Evolutionary conservation across 352 stramenopile species (phyloP), one percentile per base, ranked within the genome.

Genomic region (Phytopythium mirpurense): DNA sequence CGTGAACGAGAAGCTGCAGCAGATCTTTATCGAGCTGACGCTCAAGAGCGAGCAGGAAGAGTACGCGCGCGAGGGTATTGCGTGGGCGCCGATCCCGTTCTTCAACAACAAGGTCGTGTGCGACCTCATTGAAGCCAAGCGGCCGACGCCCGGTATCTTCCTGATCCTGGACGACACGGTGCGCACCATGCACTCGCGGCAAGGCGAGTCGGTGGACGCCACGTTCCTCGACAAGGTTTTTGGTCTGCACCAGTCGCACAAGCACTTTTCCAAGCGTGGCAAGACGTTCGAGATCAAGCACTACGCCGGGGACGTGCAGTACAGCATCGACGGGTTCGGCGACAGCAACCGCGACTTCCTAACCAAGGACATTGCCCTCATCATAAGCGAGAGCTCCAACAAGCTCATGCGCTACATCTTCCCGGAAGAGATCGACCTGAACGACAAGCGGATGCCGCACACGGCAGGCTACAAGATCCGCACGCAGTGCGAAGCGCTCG

Each of bases 21-120:
- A 93, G 52, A 88, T 89, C 53, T 93, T 90, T 49, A 76, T 88
- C 5, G 78, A 89, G 58, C 84, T 97, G 40, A 93, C 97, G 51
- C 83, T 98, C 26, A 98, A 98, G 69, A 87, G 94, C 2, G 85
- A 94, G 21, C 81, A 96, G 57, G 65, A 84, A 19, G 86, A 96
- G 59, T 96, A 96, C 69, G 88, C 96, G 60, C 82, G 95, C 45
- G 89, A 97, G 54, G 90, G 90, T 41, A 97, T 97, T 41, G 78
- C 85, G 47, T 97, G 89, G 89, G 81, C 78, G 5, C 86, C 96
- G 59, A 89, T 97, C 36, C 77, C 83, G 19, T 97, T 96, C 54
- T 74, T 79, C 16, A 87, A 97, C 53, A 97, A 97, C 67, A 84
- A 95, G 60, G 87, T 96, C 40, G 87, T 96, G 56, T 67, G 96